Evolutionary conservation across 257 asterid species (phyloP).

Genomic region (Echites panduratus): DNA sequence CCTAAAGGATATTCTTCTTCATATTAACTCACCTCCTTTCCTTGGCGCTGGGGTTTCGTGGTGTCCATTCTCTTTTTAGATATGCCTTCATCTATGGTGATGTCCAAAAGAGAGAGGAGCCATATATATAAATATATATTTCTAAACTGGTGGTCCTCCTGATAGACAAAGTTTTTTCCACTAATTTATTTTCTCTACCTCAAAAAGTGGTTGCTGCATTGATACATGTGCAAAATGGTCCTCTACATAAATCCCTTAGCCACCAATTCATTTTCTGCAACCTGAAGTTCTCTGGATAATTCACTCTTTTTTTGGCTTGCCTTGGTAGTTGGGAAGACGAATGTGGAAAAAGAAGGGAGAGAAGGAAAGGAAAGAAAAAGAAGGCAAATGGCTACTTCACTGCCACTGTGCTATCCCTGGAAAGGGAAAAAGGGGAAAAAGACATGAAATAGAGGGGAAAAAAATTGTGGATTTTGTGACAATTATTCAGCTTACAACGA

Average conservation of each 20-base stretch:
- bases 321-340: not conserved
- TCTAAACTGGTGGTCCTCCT: not conserved
- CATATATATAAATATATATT: not conserved
- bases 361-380: not conserved
- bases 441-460: not conserved
- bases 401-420: not conserved
- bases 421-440: not conserved
- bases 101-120: not conserved
- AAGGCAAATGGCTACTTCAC: not conserved
- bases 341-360: not conserved
- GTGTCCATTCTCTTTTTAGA: not conserved
- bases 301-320: not conserved
- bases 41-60: not conserved
- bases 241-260: not conserved
- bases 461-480: not conserved
- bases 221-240: not conserved
- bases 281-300: not conserved
- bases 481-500: too few relatives aligned
- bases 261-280: not conserved
- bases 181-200: not conserved
- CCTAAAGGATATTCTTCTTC: not conserved
- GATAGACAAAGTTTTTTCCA: not conserved
- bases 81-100: not conserved
- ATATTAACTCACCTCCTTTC: not conserved
- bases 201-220: not conserved